Evolutionary conservation across 768 basidiomycete species (phyloP).

Genomic region (Lactifluus volemus): DNA sequence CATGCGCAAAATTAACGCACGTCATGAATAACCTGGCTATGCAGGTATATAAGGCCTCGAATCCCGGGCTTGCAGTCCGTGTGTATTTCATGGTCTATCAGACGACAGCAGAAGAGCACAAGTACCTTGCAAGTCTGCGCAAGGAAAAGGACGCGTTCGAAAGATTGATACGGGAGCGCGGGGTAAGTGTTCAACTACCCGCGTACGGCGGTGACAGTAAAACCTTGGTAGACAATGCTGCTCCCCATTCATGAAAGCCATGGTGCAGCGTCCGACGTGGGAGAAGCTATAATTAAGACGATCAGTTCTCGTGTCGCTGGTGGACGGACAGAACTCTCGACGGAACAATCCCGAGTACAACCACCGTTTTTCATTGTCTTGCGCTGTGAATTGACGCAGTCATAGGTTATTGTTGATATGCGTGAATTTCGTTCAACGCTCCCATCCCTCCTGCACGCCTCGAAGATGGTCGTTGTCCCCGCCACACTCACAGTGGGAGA

Average conservation of each 20-base stretch:
- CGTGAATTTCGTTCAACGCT: constrained; percentile 92
- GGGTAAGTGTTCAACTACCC: constrained; percentile 43
- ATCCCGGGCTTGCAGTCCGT: constrained; percentile 73
- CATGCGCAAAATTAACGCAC: neutral
- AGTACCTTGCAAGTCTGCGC: constrained; percentile 81
- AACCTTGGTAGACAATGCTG: constrained; percentile 64
- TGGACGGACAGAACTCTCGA: constrained; percentile 58
- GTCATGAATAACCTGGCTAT: neutral
- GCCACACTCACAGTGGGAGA: constrained; percentile 92
- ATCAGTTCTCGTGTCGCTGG: constrained; percentile 84
- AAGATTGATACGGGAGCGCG: constrained; percentile 83
- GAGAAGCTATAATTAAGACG: constrained; percentile 63
- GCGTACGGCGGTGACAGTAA: neutral
- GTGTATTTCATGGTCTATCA: constrained; percentile 96
- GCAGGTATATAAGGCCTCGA: constrained; percentile 79
- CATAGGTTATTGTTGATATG: constrained; percentile 90
- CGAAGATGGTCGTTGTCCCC: constrained; percentile 73
- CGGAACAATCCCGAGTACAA: constrained; percentile 55
- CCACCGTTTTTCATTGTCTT: neutral
- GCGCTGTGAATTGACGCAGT: neutral
- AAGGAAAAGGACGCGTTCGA: constrained; percentile 94
- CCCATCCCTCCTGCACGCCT: constrained; percentile 82
- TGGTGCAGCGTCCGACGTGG: constrained; percentile 29
- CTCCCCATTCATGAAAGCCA: constrained; percentile 69
- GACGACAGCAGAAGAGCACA: constrained; percentile 90